Conservation (phyloP, 2,329 filamentous ascomycete species). For the Fusarium floridanum region DNA sequence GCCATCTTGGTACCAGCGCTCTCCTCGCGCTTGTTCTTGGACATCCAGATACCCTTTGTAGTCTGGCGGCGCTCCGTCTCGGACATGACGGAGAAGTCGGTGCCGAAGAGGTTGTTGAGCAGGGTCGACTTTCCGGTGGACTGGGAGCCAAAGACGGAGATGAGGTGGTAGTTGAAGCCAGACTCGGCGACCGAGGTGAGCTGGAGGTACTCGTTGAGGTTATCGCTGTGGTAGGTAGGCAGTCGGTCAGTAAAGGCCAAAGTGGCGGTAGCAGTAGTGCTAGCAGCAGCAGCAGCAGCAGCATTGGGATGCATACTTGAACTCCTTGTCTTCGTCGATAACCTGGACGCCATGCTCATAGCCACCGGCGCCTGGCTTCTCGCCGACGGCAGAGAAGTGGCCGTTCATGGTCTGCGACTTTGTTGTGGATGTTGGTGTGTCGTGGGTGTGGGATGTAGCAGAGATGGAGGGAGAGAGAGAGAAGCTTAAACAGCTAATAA, state of each 20-base stretch:
- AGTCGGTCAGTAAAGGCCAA: constrained; percentile 27
- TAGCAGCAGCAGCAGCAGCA: neutral
- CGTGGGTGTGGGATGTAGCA: constrained; percentile 15
- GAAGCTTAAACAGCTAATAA: constrained; percentile 31
- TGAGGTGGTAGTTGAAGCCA: constrained; percentile 99
- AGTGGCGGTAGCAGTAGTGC: constrained; percentile 6
- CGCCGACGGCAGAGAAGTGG: constrained; percentile 82
- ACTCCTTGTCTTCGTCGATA: constrained; percentile 90
- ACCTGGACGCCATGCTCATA: constrained; percentile 98
- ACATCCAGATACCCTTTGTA: constrained; percentile 99
- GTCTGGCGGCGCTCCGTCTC: constrained; percentile 95
- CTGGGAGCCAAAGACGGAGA: constrained; percentile 98
- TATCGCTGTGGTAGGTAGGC: constrained; percentile 64
- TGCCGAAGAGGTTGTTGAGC: constrained; percentile 95
- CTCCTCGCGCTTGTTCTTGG: constrained; percentile 85
- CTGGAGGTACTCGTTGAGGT: constrained; percentile 85
- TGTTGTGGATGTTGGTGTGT: constrained; percentile 18
- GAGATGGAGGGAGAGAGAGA: constrained; percentile 4
- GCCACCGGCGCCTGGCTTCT: constrained; percentile 71
- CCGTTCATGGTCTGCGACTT: constrained; percentile 73
- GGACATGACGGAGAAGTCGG: constrained; percentile 97
- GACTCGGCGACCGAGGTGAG: constrained; percentile 84
- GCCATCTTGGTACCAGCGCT: constrained; percentile 77
- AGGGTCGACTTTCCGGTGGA: constrained; percentile 98
- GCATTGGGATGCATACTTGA: constrained; percentile 77